Conservation (phyloP, 1,139 yeast species). For the Kluyveromyces marxianus region DNA sequence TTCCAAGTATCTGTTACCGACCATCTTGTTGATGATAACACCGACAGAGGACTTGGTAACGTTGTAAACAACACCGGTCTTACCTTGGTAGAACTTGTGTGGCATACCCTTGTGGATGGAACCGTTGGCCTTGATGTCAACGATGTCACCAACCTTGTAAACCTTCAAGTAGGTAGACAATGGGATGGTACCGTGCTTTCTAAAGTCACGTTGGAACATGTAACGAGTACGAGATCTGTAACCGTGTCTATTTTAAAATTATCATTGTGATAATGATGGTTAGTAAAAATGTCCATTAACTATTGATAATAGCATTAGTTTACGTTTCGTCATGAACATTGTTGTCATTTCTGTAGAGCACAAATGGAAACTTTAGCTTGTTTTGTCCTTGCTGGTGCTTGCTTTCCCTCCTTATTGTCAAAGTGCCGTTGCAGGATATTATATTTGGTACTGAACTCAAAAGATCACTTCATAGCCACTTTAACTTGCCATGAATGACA, state of each 20-base stretch:
- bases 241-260: conserved; percentile 65
- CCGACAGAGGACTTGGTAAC: conserved; percentile 98
- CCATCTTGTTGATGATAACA: conserved; percentile 96
- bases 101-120: conserved; percentile 99
- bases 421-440: too few relatives aligned
- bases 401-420: too few relatives aligned
- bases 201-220: conserved; percentile 99
- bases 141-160: conserved; percentile 99
- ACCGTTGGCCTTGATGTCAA: conserved; percentile 99
- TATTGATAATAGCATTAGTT: not conserved
- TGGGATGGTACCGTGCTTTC: conserved; percentile 93
- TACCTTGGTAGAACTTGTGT: conserved; percentile 99
- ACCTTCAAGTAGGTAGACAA: conserved; percentile 95
- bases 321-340: too few relatives aligned
- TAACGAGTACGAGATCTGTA: conserved; percentile 99
- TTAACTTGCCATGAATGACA: too few relatives aligned
- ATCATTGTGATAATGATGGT: conserved; percentile 5
- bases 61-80: conserved; percentile 98
- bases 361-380: too few relatives aligned
- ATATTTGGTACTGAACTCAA: too few relatives aligned
- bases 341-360: too few relatives aligned
- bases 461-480: too few relatives aligned
- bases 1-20: conserved; percentile 98
- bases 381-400: too few relatives aligned
- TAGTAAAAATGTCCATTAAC: conserved; percentile 11